These are phyloP conservation scores for Rhodotorula sp. DNA, from an alignment of 1,284 basidiomycete species.

Conservation along the genomic window DNA sequence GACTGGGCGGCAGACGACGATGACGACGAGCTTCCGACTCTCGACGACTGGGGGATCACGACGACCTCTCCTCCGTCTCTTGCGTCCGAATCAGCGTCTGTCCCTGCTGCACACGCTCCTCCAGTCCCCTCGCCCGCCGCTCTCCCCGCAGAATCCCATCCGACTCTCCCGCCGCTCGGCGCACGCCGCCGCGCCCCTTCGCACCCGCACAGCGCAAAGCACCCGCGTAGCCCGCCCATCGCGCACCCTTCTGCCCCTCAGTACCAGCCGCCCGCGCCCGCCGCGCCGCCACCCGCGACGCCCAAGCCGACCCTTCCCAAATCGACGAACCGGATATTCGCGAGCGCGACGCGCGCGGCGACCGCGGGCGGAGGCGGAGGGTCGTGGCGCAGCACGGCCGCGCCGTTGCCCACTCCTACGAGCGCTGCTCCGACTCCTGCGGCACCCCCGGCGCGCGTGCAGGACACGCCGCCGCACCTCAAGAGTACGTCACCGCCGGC, in stretches of 20 bases:
- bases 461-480: too few relatives aligned
- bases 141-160: background rate
- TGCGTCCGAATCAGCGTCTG: background rate
- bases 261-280: background rate
- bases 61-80: background rate
- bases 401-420: too few relatives aligned
- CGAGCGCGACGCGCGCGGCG: conserved; percentile 3
- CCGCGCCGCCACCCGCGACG: background rate
- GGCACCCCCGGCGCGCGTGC: too few relatives aligned
- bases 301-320: background rate
- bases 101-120: background rate
- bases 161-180: background rate
- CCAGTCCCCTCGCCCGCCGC: background rate
- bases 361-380: too few relatives aligned
- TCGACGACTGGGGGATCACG: conserved; percentile 29
- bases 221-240: background rate
- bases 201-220: background rate
- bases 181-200: background rate
- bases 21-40: conserved; percentile 18
- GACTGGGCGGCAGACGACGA: conserved; percentile 34
- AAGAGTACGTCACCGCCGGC: too few relatives aligned
- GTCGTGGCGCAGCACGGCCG: too few relatives aligned
- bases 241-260: background rate
- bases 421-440: too few relatives aligned
- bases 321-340: conserved; percentile 1